Evolutionary conservation across 352 stramenopile species (phyloP).

Genomic region (Pythium dissotocum): DNA sequence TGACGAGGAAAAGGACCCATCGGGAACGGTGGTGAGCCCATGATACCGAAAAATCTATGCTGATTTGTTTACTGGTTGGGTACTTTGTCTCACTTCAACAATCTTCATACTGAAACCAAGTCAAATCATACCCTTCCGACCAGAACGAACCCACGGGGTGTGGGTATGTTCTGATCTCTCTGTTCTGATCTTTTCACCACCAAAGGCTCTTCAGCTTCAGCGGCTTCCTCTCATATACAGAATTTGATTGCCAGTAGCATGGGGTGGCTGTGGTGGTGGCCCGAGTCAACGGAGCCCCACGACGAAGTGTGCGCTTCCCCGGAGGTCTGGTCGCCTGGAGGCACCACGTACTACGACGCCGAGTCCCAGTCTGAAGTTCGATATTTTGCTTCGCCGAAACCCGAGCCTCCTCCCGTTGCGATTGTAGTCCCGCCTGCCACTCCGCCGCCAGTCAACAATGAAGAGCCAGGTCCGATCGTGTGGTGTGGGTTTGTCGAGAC

Average conservation of each 20-base stretch:
- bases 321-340: not conserved
- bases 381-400: not conserved
- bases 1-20: constrained; percentile 16
- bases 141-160: not conserved
- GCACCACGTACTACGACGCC: not conserved
- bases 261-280: not conserved
- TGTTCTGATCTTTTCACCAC: not conserved
- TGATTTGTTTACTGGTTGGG: not conserved
- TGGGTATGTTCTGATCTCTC: not conserved
- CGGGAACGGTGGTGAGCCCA: not conserved
- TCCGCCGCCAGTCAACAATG: no score
- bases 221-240: not conserved
- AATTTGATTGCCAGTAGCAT: not conserved
- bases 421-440: not conserved
- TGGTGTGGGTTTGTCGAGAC: constrained; percentile 22
- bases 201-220: not conserved
- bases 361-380: not conserved
- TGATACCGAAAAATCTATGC: not conserved
- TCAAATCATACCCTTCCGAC: not conserved
- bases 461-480: not conserved
- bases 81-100: not conserved
- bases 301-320: not conserved
- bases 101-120: not conserved
- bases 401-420: not conserved
- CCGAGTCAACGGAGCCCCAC: not conserved